Base-by-base conservation (phyloP, 169 alveolate genomes). In the Plasmodium gonderi region DNA sequence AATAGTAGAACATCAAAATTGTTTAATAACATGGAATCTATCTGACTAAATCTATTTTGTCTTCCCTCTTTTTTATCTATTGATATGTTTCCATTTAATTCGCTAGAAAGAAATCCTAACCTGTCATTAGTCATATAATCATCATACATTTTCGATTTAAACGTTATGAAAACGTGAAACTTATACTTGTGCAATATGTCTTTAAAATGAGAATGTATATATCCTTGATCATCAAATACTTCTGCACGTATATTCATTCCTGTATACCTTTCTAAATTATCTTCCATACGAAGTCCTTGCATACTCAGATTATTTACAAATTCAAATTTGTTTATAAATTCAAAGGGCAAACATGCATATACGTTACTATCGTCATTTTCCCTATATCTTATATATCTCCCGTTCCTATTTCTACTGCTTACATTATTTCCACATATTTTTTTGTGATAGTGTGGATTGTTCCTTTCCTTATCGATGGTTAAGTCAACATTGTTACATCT, bases 261-360 rank as follows among this genome's bases (percentile, higher is more conserved):
- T 47, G 74, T 6, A 51, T 72, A 79, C 4, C 20, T n/a, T 45
- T 90, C 49, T 14, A 78, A 33, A 49, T 51, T 38, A 3, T 90
- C 40, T 8, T 90, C 33, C 12, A 79, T 36, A 3, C 47, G 54
- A 8, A 77, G 75, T 17, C 94, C 94, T 14, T 78, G 33, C 8
- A 29, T 78, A 44, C 38, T 72, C n/a, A 90, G 60, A 36, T 51
- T 33, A 40, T 90, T 36, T 47, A 90, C 75, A 36, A 90, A 90
- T 47, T 90, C 91, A 40, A 51, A 90, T 36, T 90, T 90, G 29
- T 51, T 76, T 14, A 90, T 78, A 44, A 90, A 90, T 26, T 78
- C 40, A 69, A 90, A 78, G 31, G 94, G 94, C 14, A 90, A 20
- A 49, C 94, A 90, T 17, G 94, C 94, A 90, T 38, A 11, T 14